Evolutionary conservation across 768 basidiomycete species (phyloP), one percentile per base, ranked within the genome.

Genomic region (Tricholoma hemisulphureum): DNA sequence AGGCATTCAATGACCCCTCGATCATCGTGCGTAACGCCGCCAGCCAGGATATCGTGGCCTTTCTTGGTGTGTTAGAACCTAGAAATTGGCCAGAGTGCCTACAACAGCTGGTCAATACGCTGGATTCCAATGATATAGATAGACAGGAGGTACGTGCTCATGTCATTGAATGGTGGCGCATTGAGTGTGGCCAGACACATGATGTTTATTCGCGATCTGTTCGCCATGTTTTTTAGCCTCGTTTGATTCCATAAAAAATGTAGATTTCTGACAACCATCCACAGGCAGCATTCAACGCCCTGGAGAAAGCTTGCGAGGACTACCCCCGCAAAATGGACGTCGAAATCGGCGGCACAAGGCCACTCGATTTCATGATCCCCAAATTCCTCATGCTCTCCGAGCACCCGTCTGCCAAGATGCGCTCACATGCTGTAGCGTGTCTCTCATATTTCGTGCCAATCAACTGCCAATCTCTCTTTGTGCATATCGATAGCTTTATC

Each of bases 301-400:
- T 98, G 32, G 90, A 93, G 73, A 97, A 97, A 71, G 90, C 96
- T 53, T 96, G 94, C 73, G 94, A 98, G 72, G 97, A 99, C 70
- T 95, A 93, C 62, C 95, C 97, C 16, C 85, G 91, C 62, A 95
- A 96, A 77, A 83, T 98, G 75, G 93, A 97, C 73, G 83, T 98
- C 61, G 91, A 95, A 61, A 91, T 98, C 67, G 87, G 87, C 65
- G 96, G 96, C 53, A 85, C 87, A n/a, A 83, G 93, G 51, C 93
- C 95, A 0, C 85, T 99, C 63, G 93, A 98, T 74, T 93, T 86
- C 71, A 94, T 99, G 87, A 89, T 98, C 65, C 95, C 95, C 56
- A 94, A 95, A 72, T 96, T 98, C 77, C 84, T 99, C 63, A 69
- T 83, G 62, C 85, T 95, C 67, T 87, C 94, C 52, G 91, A 93